Percentiles rank a stretch among this genome's conserved stretches.
Conservation (phyloP, 2,329 filamentous ascomycete species). For the Xylaria sp. region DNA sequence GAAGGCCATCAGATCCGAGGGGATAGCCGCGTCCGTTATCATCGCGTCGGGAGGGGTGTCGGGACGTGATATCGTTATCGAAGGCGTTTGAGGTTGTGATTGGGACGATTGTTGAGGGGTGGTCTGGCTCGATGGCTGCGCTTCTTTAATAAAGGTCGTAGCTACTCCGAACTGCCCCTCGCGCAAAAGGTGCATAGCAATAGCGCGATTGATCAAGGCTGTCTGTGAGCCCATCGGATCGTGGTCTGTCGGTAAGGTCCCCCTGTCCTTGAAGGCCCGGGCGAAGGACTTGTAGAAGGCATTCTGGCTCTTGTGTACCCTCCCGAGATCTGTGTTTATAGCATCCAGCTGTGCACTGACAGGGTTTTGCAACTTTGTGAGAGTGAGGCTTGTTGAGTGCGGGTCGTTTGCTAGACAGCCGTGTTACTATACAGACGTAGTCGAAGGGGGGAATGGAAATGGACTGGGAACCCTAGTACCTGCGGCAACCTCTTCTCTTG, state of each 20-base stretch:
- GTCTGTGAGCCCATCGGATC: slow-evolving; percentile 80
- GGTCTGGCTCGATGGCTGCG: slow-evolving; percentile 43
- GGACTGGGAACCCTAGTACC: slow-evolving; percentile 53
- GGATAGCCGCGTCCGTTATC: slow-evolving; percentile 40
- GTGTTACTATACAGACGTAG: slow-evolving; percentile 16
- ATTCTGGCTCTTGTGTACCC: slow-evolving; percentile 80
- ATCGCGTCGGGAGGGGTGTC: slow-evolving; percentile 35
- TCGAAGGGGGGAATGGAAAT: neutral
- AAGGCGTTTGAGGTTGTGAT: slow-evolving; percentile 34
- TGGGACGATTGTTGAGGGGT: too few relatives aligned
- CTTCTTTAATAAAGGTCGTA: slow-evolving; percentile 81
- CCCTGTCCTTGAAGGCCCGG: slow-evolving; percentile 74
- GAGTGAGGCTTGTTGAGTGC: slow-evolving; percentile 71
- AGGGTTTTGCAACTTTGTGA: slow-evolving; percentile 86
- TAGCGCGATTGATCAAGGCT: slow-evolving; percentile 84
- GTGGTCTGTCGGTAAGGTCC: slow-evolving; percentile 76
- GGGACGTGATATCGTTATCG: slow-evolving; percentile 20
- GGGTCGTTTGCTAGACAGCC: slow-evolving; percentile 59
- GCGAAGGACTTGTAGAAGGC: slow-evolving; percentile 86
- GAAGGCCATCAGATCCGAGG: slow-evolving; percentile 60
- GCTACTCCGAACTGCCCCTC: slow-evolving; percentile 93
- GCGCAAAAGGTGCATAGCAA: slow-evolving; percentile 93
- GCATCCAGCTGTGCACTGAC: slow-evolving; percentile 81
- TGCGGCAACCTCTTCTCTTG: slow-evolving; percentile 73
- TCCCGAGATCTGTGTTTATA: slow-evolving; percentile 81